A percentile compares a stretch with the other conserved stretches of the same genome.
Conservation (phyloP, 1,139 yeast genomes). For the Kodamaea derodonti region DNA sequence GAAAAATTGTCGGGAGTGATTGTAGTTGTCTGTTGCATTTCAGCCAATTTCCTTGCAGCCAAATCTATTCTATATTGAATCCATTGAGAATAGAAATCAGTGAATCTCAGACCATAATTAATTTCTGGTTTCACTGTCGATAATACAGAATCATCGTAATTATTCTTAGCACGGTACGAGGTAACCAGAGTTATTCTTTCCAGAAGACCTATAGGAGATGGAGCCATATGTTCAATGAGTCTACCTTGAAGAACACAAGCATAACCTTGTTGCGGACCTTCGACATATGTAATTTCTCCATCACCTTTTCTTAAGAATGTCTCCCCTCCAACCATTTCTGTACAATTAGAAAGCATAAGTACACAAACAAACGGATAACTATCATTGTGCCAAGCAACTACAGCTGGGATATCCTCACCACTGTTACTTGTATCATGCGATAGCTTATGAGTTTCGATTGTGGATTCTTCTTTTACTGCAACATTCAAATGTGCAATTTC, state of each 20-base stretch:
- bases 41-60: slow-evolving; percentile 30
- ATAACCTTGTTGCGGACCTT: slow-evolving; percentile 51
- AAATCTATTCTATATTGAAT: slow-evolving; percentile 27
- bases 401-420: slow-evolving; percentile 43
- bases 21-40: slow-evolving; percentile 19
- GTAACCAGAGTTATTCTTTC: slow-evolving; percentile 54
- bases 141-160: slow-evolving; percentile 27
- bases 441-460: slow-evolving; percentile 17
- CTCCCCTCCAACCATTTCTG: slow-evolving; percentile 57
- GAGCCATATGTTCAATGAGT: slow-evolving; percentile 52
- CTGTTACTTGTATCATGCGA: slow-evolving; percentile 15
- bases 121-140: slow-evolving; percentile 38
- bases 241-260: slow-evolving; percentile 58
- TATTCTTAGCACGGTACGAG: slow-evolving; percentile 27
- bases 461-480: slow-evolving; percentile 33
- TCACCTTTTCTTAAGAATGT: slow-evolving; percentile 49
- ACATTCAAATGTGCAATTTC: slow-evolving; percentile 52
- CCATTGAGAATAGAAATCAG: slow-evolving; percentile 37
- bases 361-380: slow-evolving; percentile 64
- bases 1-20: slow-evolving; percentile 29
- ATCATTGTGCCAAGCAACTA: slow-evolving; percentile 59
- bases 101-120: slow-evolving; percentile 30
- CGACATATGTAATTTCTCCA: slow-evolving; percentile 36
- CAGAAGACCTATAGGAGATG: slow-evolving; percentile 45
- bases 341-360: slow-evolving; percentile 54